Percentiles rank a stretch among this genome's conserved stretches.
Conservation (phyloP, 2,329 filamentous ascomycete genomes). For the Huntiella omanensis region DNA sequence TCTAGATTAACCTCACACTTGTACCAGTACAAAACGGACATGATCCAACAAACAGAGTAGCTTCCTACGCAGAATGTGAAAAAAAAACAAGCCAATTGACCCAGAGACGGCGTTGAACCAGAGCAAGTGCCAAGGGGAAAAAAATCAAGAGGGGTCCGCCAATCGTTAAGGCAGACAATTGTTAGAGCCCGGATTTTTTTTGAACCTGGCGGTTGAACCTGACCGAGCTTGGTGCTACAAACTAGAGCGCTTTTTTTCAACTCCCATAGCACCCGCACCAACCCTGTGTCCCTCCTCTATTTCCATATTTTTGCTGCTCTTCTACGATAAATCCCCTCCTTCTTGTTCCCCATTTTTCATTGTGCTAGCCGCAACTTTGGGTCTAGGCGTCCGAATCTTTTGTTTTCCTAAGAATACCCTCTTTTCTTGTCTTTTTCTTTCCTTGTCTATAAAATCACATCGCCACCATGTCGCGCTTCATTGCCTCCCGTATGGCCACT, state of each 20-base stretch:
- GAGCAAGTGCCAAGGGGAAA: neutral
- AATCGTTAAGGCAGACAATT: conserved; percentile 10
- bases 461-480: conserved; percentile 10
- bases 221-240: neutral
- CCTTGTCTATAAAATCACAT: neutral
- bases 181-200: conserved; percentile 3
- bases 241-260: conserved; percentile 5
- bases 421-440: conserved; percentile 3
- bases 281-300: conserved; percentile 4
- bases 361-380: conserved; percentile 2
- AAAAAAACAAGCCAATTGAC: neutral
- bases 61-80: neutral
- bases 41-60: neutral
- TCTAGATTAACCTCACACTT: too few species aligned
- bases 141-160: conserved; percentile 5
- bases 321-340: conserved; percentile 7
- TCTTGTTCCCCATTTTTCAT: conserved; percentile 5
- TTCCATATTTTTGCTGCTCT: conserved; percentile 3
- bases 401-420: neutral
- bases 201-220: neutral
- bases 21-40: neutral
- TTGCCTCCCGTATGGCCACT: conserved; percentile 11
- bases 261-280: neutral
- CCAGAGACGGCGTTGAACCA: neutral
- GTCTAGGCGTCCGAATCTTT: neutral